Evolutionary conservation across 768 basidiomycete species (phyloP), one percentile per base, ranked within the genome.

Genomic region (Russula foetens): DNA sequence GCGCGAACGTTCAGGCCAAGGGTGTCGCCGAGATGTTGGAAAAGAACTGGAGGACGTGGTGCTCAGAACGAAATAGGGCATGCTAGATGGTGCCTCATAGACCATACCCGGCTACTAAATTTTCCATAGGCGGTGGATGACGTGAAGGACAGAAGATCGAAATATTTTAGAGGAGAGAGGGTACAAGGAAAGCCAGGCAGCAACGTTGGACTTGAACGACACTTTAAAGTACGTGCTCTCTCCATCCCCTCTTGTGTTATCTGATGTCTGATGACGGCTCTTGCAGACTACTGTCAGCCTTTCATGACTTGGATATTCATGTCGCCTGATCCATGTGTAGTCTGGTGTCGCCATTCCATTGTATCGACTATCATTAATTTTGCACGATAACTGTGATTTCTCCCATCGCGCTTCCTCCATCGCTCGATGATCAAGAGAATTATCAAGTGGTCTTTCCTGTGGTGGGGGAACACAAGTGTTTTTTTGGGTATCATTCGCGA

Each of bases 11-110:
- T 71, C 83, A 83, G 77, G 94, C 94, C 19, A 96, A 92, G 70
- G 97, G 96, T 6, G 93, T 99, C 33, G 80, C 90, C 71, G 89
- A 93, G 67, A 90, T 98, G 90, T 73, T 98, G 63, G 94, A 97
- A 73, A 83, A 84, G 67, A 98, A 98, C 71, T 88, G 88, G 78
- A 83, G 85, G 73, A 96, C 94, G 29, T 97, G 92, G 92, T 86
- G 90, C 69, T 84, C 93, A 2, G 80, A 89, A 67, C 85, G 88
- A 65, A 78, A 86, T 66, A 80, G 82, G 80, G 59, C 21, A 39
- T 21, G 58, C 28, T 35, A 5, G 31, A 2, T 6, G 3, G 9
- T 15, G 0, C 23, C 7, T 47, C 19, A 14, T 33, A 3, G 21
- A 1, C 21, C 24, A 9, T 43, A n/a, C 26, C 8, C 28, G 8